These are phyloP conservation scores for Chalaropsis thielavioides DNA, from an alignment of 2,329 filamentous ascomycete species.

Conservation along the genomic window DNA sequence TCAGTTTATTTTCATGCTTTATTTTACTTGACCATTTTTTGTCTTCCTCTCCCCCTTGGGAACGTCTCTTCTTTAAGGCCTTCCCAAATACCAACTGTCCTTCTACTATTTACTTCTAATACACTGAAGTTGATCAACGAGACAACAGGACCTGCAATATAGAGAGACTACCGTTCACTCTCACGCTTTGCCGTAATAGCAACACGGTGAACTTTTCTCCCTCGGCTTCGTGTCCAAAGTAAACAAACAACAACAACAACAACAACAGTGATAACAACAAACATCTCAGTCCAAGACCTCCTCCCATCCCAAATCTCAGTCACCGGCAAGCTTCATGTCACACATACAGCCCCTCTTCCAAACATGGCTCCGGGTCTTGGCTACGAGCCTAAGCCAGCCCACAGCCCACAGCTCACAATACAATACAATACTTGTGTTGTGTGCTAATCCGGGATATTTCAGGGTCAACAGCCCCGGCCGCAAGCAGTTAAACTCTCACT, in stretches of 20 bases:
- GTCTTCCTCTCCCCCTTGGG: too few species aligned
- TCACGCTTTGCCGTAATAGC: too few species aligned
- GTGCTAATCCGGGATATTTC: constrained; percentile 1
- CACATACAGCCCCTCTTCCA: neutral
- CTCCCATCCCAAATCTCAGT: neutral
- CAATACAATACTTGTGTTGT: neutral
- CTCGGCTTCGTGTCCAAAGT: neutral
- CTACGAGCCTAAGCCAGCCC: neutral
- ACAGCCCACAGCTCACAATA: neutral
- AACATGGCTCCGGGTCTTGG: neutral
- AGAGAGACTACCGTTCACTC: too few species aligned
- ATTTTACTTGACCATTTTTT: too few species aligned
- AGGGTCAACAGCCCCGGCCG: neutral
- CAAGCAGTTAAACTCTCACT: neutral
- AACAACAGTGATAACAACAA: neutral
- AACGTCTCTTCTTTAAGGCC: too few species aligned
- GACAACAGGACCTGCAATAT: too few species aligned
- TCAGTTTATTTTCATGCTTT: too few species aligned
- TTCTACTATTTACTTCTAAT: too few species aligned
- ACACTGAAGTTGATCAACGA: too few species aligned
- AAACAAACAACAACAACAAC: neutral
- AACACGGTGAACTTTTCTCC: too few species aligned
- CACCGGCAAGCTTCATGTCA: neutral
- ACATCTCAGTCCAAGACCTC: neutral
- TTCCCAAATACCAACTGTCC: too few species aligned